Base-by-base conservation (phyloP, 768 basidiomycete genomes). In the Paxillus rubicundulus region DNA sequence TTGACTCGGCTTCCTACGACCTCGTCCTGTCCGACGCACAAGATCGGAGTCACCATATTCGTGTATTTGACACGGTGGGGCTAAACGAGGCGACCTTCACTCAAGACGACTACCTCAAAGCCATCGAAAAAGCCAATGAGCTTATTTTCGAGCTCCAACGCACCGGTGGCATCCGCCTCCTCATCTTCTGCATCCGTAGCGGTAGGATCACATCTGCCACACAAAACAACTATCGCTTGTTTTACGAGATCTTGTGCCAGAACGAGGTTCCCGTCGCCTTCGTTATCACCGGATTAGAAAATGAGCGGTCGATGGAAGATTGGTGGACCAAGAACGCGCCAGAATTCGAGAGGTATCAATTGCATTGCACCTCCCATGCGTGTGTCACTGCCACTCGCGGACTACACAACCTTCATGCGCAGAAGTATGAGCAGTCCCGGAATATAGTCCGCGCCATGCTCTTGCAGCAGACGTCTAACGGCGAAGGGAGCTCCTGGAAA, bases 361-460 rank as follows among this genome's bases (percentile, higher is more conserved):
- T 66, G 32, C 55, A 47, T 30, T 63, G 71, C 20, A 44, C 56
- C 16, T 72, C 70, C 4, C 68, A 74, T 16, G 74, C 67, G 0
- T 77, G 77, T 49, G 53, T 77, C 55, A 76, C 73, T 3, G 70
- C 73, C 3, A 71, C 44, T 21, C 57, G 58, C 24, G 65, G 73
- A 20, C 56, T 59, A 46, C 51, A 64, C 0, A 39, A 62, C 28
- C 59, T 46, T 28, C 61, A 66, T 24, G 54, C 57, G 21, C 50
- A 51, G 7, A 70, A 63, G 44, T 76, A 75, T 49, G 51, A 60
- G 10, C 60, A 70, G 47, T 77, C 74, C 9, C 71, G 57, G 47
- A 27, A 13, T 48, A 60, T 50, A 18, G 28, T 71, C 13, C 62
- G 63, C 52, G 43, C 47, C 12, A 52, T 64, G 55, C 61, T 65